Conservation (phyloP, 768 basidiomycete species). For the Tricholoma terreum region DNA sequence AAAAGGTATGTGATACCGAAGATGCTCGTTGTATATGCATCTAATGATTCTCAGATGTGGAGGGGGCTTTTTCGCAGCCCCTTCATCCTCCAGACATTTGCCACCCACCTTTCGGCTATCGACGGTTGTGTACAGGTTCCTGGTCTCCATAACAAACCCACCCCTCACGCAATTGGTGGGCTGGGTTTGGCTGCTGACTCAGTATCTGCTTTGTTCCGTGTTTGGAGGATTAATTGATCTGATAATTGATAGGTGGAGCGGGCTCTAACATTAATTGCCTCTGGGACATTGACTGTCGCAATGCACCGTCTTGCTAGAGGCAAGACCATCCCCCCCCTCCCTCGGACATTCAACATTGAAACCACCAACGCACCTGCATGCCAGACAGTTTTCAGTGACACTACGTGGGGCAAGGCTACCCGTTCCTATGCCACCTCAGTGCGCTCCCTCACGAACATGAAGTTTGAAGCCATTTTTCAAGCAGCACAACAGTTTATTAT, state of each 20-base stretch:
- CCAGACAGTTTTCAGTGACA: neutral
- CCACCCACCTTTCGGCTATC: neutral
- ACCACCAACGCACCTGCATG: neutral
- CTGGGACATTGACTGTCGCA: no score
- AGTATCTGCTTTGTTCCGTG: neutral
- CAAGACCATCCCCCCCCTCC: neutral
- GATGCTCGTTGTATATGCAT: neutral
- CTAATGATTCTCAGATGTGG: neutral
- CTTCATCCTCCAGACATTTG: no score
- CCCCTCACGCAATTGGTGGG: neutral
- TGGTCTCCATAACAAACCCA: neutral
- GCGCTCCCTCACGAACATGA: neutral
- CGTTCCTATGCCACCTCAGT: neutral
- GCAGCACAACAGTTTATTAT: neutral
- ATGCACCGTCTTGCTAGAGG: neutral
- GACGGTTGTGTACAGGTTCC: neutral
- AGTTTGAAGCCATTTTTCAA: neutral
- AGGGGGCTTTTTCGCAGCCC: no score
- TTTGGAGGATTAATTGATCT: neutral
- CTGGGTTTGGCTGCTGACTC: neutral
- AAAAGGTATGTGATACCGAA: neutral
- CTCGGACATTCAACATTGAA: neutral
- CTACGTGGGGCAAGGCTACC: neutral
- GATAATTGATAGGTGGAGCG: neutral
- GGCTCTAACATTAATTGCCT: neutral